These are phyloP conservation scores for Pyrenochaeta sp. DNA, from an alignment of 2,329 filamentous ascomycete genomes.

Conservation along the genomic window DNA sequence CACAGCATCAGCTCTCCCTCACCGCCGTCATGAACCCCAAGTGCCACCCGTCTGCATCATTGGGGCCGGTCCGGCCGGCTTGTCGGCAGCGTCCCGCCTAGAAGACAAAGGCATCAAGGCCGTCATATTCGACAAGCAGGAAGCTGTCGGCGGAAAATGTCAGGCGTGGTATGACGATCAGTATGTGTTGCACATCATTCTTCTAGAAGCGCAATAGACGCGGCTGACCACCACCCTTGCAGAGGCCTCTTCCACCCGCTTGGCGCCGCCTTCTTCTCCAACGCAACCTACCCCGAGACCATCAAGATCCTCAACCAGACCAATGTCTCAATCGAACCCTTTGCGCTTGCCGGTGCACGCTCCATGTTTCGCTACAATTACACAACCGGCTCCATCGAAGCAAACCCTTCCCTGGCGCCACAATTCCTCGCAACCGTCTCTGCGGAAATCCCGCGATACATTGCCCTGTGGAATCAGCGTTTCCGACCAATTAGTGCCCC, in stretches of 20 bases:
- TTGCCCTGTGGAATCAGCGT: slow-evolving; percentile 40
- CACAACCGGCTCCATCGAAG: slow-evolving; percentile 36
- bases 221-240: slow-evolving; percentile 46
- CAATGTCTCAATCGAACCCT: slow-evolving; percentile 41
- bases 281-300: slow-evolving; percentile 46
- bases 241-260: slow-evolving; percentile 51
- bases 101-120: slow-evolving; percentile 47
- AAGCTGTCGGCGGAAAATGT: slow-evolving; percentile 48
- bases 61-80: slow-evolving; percentile 48
- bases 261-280: slow-evolving; percentile 51
- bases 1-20: slow-evolving; percentile 37
- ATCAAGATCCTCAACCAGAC: slow-evolving; percentile 45
- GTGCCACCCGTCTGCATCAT: slow-evolving; percentile 49
- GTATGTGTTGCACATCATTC: slow-evolving; percentile 43
- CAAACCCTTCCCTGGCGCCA: slow-evolving; percentile 28
- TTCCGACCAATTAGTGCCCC: slow-evolving; percentile 43
- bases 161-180: slow-evolving; percentile 48
- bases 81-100: slow-evolving; percentile 44
- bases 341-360: slow-evolving; percentile 43
- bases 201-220: slow-evolving; percentile 26
- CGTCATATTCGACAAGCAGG: slow-evolving; percentile 48
- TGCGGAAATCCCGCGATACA: slow-evolving; percentile 47
- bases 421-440: slow-evolving; percentile 34
- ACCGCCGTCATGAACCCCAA: slow-evolving; percentile 19
- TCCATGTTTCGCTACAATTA: slow-evolving; percentile 46